phyloP scores from a whole-genome alignment of 208 protist genomes.

The Herpetomonas samuelpessoai region DNA sequence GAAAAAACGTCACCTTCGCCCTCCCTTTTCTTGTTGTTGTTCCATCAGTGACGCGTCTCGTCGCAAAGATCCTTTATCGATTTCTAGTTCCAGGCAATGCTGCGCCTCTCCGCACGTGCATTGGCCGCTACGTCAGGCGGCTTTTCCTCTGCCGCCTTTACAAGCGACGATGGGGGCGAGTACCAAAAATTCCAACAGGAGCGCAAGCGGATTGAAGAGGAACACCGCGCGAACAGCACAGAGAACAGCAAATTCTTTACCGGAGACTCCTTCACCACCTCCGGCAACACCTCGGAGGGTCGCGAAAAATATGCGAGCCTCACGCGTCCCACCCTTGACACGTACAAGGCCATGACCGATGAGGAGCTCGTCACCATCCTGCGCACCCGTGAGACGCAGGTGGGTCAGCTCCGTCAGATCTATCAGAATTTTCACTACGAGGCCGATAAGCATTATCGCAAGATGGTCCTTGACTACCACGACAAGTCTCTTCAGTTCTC shows the following conservation, averaged over 20 bases:
- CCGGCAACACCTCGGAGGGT: not conserved
- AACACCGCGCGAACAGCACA: conserved; percentile 10
- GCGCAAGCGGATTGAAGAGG: conserved; percentile 22
- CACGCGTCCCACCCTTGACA: conserved; percentile 62
- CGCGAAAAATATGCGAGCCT: not conserved
- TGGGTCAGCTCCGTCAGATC: conserved; percentile 53
- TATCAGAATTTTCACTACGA: conserved; percentile 90
- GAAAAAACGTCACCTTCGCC: no score
- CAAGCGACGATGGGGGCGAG: conserved; percentile 39
- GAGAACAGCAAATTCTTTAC: not conserved
- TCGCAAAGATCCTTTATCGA: no score
- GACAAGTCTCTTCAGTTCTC: conserved; percentile 87
- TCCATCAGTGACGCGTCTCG: no score
- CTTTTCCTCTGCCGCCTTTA: conserved; percentile 82
- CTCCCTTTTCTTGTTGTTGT: no score
- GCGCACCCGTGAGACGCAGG: conserved; percentile 49
- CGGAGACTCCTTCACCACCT: not conserved
- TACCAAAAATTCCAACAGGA: conserved; percentile 23
- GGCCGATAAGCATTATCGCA: conserved; percentile 69
- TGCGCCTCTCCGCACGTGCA: conserved; percentile 16
- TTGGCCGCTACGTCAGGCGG: conserved; percentile 17
- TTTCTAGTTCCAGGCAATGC: conserved; percentile 13
- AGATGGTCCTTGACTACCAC: conserved; percentile 88
- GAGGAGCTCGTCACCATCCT: conserved; percentile 54
- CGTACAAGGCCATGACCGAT: conserved; percentile 63